Conservation (phyloP, 306 rosid genomes). For the Citrullus mucosospermus region DNA sequence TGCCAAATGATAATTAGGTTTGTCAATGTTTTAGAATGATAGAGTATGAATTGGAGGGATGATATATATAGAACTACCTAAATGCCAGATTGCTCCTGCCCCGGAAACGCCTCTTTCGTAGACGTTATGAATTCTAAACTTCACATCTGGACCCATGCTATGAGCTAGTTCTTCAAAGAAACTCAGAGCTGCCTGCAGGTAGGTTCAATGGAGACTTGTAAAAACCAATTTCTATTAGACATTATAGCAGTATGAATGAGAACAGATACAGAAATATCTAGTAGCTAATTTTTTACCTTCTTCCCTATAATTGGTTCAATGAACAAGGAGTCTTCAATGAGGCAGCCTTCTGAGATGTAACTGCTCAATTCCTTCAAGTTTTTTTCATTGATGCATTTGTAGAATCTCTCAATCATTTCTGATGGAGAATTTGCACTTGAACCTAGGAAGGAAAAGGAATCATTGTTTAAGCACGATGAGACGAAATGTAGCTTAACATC, state of each 20-base stretch:
- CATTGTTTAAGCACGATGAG: not conserved
- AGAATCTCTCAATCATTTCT: slow-evolving; percentile 29
- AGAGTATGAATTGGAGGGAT: not conserved
- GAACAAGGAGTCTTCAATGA: slow-evolving; percentile 52
- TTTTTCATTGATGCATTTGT: slow-evolving; percentile 50
- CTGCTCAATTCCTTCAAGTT: slow-evolving; percentile 23
- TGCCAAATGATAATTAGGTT: slow-evolving; percentile 14
- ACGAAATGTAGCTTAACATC: not conserved
- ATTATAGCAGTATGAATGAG: not conserved
- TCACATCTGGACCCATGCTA: slow-evolving; percentile 65
- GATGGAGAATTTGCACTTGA: slow-evolving; percentile 26
- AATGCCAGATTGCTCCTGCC: slow-evolving; percentile 63
- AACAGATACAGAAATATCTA: not conserved
- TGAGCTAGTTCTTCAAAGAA: slow-evolving; percentile 38
- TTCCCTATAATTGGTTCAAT: slow-evolving; percentile 52
- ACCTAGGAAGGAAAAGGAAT: not conserved
- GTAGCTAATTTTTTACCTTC: slow-evolving; percentile 21
- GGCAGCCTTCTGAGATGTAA: slow-evolving; percentile 39
- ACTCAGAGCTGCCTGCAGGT: slow-evolving; percentile 41
- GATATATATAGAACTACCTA: slow-evolving; percentile 24
- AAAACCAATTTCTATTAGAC: slow-evolving; percentile 3
- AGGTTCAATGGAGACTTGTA: not conserved
- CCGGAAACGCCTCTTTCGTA: slow-evolving; percentile 39
- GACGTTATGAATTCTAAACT: slow-evolving; percentile 31
- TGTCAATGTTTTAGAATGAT: not conserved